Conservation (phyloP, 768 basidiomycete species). For the Nidularia pulvinata region DNA sequence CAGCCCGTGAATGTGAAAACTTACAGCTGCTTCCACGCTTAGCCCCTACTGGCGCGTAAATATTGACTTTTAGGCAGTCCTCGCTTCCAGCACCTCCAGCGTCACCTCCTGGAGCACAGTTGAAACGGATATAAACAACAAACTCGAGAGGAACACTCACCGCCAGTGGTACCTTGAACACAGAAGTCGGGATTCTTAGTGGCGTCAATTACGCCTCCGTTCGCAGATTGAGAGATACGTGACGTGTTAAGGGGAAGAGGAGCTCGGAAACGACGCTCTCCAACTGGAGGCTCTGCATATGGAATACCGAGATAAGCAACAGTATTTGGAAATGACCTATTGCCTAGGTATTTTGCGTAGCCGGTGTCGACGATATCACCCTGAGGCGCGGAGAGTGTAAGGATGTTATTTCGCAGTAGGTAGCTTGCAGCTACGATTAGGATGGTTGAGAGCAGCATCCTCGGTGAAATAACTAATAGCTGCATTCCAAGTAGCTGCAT, state of each 20-base stretch:
- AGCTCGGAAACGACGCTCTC: conserved; percentile 48
- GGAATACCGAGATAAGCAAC: conserved; percentile 61
- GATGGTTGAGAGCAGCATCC: conserved; percentile 8
- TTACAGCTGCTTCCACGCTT: conserved; percentile 44
- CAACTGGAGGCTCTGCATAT: conserved; percentile 59
- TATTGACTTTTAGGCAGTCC: conserved; percentile 68
- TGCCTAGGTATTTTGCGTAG: conserved; percentile 59
- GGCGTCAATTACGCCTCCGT: conserved; percentile 45
- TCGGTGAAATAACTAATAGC: neutral
- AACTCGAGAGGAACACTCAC: neutral
- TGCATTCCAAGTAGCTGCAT: too few relatives aligned
- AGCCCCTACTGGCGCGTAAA: conserved; percentile 54
- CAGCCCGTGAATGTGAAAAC: conserved; percentile 10
- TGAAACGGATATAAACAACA: too few relatives aligned
- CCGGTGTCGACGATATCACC: conserved; percentile 48
- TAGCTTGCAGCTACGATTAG: conserved; percentile 10
- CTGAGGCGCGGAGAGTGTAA: conserved; percentile 4
- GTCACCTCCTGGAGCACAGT: conserved; percentile 38
- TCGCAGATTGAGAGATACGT: conserved; percentile 31
- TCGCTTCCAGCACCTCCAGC: conserved; percentile 66
- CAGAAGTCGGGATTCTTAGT: conserved; percentile 57
- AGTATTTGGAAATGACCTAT: conserved; percentile 46
- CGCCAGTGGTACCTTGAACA: conserved; percentile 44
- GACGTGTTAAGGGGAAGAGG: conserved; percentile 50
- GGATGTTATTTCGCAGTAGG: conserved; percentile 6